Conservation (phyloP, 106 monocot species). For the Dendrobium nobile region DNA sequence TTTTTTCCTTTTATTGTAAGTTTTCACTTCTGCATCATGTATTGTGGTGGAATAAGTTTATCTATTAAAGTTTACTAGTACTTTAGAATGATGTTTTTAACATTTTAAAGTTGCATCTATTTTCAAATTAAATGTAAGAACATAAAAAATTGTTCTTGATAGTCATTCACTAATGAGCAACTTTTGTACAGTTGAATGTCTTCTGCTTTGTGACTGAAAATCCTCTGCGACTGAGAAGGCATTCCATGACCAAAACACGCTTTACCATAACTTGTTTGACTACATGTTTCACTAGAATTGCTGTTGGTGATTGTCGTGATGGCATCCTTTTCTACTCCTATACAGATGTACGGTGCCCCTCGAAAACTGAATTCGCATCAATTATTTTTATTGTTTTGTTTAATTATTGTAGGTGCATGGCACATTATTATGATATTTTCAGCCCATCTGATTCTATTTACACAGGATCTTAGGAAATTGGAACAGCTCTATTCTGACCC, state of each 20-base stretch:
- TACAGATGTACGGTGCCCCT: conserved; percentile 48
- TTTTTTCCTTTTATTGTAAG: conserved; percentile 43
- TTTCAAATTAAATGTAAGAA: neutral
- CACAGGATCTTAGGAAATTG: conserved; percentile 65
- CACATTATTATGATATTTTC: neutral
- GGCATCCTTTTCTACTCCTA: conserved; percentile 87
- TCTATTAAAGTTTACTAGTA: neutral
- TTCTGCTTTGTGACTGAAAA: conserved; percentile 73
- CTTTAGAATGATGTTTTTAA: neutral
- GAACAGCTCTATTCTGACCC: conserved; percentile 81
- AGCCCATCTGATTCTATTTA: conserved; percentile 3
- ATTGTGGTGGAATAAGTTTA: neutral
- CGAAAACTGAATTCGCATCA: neutral
- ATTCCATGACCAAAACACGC: conserved; percentile 61
- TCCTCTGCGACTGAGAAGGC: conserved; percentile 52
- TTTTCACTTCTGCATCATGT: conserved; percentile 13
- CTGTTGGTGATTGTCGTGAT: conserved; percentile 98
- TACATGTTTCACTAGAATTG: conserved; percentile 63
- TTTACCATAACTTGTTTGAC: conserved; percentile 82
- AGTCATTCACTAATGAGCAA: neutral
- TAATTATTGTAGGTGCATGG: neutral
- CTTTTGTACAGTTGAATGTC: conserved; percentile 50
- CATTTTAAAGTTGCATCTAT: neutral
- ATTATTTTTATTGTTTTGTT: neutral
- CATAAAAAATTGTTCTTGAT: neutral